Evolutionary conservation across 768 basidiomycete species (phyloP), one percentile per base, ranked within the genome.

Genomic region (Dacryopinax primogenitus): DNA sequence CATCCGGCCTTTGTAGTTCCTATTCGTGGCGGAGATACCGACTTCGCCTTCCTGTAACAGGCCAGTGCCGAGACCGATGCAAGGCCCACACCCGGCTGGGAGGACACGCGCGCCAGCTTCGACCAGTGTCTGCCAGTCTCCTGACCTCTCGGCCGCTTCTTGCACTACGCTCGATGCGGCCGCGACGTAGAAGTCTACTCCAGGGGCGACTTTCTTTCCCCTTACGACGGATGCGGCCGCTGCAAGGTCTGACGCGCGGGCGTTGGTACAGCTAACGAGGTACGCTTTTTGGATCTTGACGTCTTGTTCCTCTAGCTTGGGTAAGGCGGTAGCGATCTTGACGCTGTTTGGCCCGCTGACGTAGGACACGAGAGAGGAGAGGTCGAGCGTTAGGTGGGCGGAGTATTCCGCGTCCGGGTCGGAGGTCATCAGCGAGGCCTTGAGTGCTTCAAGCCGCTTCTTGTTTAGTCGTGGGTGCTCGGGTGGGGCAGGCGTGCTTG

Each of bases 1-100:
- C 96, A 99, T 99, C 2, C 96, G 83, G 2, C 96, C 96, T 78
- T 99, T 98, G 78, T 97, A 99, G 73, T 99, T 99, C 76, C 96
- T 81, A 76, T 99, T 99, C 6, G 95, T 98, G 2, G 96, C 96
- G 68, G 92, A 95, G 73, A 99, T 98, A 0, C 96, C 95, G 0
- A 86, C 87, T 75, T 99, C 83, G 1, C 95, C 96, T 68, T 98
- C 94, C 73, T 97, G 88, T 35, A 99, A 77, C 63, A 98, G 76
- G 12, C 96, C 96, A 0, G 85, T 86, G 1, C 96, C 96, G 3
- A 99, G 82, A 23, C 96, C 96, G 68, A 99, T 99, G 74, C 96
- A 99, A 1, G 96, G 96, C 0, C 96, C 96, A 72, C 96, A 99
- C 0, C 96, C 96, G 0, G 95, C 87, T 12, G 96, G 96, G 0